Conservation (phyloP, 2,329 filamentous ascomycete genomes). For the Xylariaceae sp. region DNA sequence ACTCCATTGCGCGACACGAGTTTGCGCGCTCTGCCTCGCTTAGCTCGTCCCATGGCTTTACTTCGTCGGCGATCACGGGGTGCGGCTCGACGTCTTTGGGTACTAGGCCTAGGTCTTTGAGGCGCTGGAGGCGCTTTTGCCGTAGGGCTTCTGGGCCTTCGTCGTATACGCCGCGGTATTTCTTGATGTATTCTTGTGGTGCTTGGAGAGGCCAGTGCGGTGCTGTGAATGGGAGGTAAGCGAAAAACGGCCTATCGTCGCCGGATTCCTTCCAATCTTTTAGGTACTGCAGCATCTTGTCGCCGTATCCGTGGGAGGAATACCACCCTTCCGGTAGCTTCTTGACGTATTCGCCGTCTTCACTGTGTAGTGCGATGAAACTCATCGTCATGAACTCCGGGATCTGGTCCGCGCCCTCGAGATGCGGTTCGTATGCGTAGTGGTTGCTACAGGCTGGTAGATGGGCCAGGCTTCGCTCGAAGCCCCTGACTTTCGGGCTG, state of each 20-base stretch:
- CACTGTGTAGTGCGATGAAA: constrained; percentile 38
- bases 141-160: constrained; percentile 57
- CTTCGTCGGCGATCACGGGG: constrained; percentile 46
- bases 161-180: constrained; percentile 57
- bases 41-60: constrained; percentile 46
- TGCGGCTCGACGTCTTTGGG: constrained; percentile 47
- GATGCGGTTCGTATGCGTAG: constrained; percentile 47
- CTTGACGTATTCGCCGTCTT: constrained; percentile 38
- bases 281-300: constrained; percentile 50
- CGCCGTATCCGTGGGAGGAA: constrained; percentile 49
- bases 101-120: constrained; percentile 56
- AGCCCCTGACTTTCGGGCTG: constrained; percentile 53
- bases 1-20: constrained; percentile 55
- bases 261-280: constrained; percentile 41
- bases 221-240: constrained; percentile 57
- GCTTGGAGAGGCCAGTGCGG: constrained; percentile 62
- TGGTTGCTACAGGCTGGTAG: constrained; percentile 58
- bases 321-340: constrained; percentile 50
- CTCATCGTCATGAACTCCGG: constrained; percentile 39
- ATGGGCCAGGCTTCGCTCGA: constrained; percentile 56
- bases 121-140: constrained; percentile 46
- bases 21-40: constrained; percentile 43
- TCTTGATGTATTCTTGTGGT: constrained; percentile 49
- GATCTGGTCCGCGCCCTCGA: constrained; percentile 37
- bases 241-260: constrained; percentile 50